phyloP scores from a whole-genome alignment of 108 stramenopile species.

The Pseudonitzschia multistriata region DNA sequence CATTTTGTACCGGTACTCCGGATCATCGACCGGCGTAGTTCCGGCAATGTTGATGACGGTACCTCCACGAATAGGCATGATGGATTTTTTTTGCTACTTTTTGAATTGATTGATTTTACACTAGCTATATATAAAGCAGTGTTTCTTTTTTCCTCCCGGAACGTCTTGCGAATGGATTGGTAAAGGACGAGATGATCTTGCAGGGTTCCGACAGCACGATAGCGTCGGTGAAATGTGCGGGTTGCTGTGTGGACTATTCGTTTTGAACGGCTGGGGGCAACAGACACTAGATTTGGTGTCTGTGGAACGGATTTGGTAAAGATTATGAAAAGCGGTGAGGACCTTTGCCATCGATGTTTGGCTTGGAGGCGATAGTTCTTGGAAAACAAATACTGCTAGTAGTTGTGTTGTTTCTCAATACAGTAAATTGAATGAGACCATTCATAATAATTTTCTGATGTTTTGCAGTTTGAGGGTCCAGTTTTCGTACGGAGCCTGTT shows the following conservation, averaged over 20 bases:
- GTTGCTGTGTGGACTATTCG: not conserved
- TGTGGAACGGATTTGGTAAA: not conserved
- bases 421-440: too few species aligned
- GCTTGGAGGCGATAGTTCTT: too few species aligned
- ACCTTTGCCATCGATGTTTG: conserved; percentile 17
- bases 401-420: too few species aligned
- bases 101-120: not conserved
- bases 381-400: too few species aligned
- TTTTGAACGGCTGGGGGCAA: not conserved
- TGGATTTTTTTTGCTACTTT: conserved; percentile 24
- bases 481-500: too few species aligned
- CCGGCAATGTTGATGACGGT: conserved; percentile 90
- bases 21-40: conserved; percentile 86
- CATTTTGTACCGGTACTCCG: conserved; percentile 98
- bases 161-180: conserved; percentile 13
- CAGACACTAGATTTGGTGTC: not conserved
- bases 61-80: conserved; percentile 71
- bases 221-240: conserved; percentile 22
- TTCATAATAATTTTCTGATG: too few species aligned
- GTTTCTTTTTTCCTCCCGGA: conserved; percentile 24
- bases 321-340: not conserved
- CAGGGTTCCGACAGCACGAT: conserved; percentile 32
- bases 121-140: not conserved
- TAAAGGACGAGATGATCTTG: conserved; percentile 34
- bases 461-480: too few species aligned